Percentiles rank a stretch among this genome's conserved stretches.
phyloP scores from a whole-genome alignment of 176 grass and related monocot genomes.

The Carex cristatella region DNA sequence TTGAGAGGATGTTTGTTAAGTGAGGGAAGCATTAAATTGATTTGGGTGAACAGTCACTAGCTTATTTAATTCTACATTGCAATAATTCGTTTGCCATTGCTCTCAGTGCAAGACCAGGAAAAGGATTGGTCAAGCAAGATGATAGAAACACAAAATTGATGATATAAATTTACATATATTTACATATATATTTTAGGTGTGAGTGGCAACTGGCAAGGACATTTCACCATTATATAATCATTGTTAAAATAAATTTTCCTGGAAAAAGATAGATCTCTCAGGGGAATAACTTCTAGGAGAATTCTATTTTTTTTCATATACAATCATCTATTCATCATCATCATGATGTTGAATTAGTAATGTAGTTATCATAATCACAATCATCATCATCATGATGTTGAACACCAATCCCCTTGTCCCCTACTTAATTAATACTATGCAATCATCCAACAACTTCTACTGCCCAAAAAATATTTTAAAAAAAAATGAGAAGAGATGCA shows the following conservation, averaged over 20 bases:
- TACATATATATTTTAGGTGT: not conserved
- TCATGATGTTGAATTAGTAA: not conserved
- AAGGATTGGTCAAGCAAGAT: slow-evolving; percentile 11
- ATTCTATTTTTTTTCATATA: not conserved
- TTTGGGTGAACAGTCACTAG: slow-evolving; percentile 18
- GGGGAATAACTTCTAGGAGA: not conserved
- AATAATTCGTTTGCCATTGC: slow-evolving; percentile 18
- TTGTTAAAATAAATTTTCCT: not conserved
- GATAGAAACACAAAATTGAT: not conserved
- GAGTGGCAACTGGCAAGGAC: not conserved
- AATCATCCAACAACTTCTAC: too few relatives aligned
- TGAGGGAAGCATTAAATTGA: slow-evolving; percentile 23
- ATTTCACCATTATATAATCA: not conserved
- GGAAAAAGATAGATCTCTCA: not conserved
- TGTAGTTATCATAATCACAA: not conserved
- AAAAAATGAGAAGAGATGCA: too few relatives aligned
- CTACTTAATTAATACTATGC: too few relatives aligned
- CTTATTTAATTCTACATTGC: slow-evolving; percentile 12
- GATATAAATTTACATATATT: not conserved
- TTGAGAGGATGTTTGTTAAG: slow-evolving; percentile 25
- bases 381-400: not conserved
- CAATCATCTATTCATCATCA: not conserved
- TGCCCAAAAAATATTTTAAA: too few relatives aligned
- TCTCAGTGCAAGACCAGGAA: slow-evolving; percentile 8
- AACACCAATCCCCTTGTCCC: too few relatives aligned